These are phyloP conservation scores for Tolypocladium ovalisporum DNA, from an alignment of 2,329 filamentous ascomycete species.

Conservation along the genomic window DNA sequence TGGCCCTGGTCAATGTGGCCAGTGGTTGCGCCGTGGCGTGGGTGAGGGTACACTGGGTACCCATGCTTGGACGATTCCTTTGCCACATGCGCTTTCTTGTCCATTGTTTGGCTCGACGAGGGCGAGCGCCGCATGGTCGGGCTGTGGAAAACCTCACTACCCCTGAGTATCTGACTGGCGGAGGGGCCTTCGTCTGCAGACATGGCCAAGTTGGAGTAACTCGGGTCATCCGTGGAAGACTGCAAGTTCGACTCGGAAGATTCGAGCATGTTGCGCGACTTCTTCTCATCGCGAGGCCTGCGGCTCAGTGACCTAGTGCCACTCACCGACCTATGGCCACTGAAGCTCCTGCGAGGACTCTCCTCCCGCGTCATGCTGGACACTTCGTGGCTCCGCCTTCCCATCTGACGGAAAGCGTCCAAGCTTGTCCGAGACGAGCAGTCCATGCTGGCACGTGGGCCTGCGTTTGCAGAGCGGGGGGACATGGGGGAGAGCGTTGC, in stretches of 20 bases:
- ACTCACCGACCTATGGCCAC: slow-evolving; percentile 42
- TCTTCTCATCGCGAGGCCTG: slow-evolving; percentile 31
- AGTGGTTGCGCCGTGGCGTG: slow-evolving; percentile 25
- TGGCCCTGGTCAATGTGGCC: slow-evolving; percentile 21
- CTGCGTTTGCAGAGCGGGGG: slow-evolving; percentile 30
- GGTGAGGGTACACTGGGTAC: slow-evolving; percentile 2
- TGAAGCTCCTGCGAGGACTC: slow-evolving; percentile 50
- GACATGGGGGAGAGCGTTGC: slow-evolving; percentile 48
- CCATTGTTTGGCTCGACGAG: slow-evolving; percentile 23
- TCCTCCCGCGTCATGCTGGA: slow-evolving; percentile 29
- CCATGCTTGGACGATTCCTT: slow-evolving; percentile 2
- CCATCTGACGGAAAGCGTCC: slow-evolving; percentile 37
- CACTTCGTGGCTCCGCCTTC: slow-evolving; percentile 41
- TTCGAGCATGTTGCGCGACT: slow-evolving; percentile 41
- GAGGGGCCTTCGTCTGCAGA: slow-evolving; percentile 70
- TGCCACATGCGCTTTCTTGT: slow-evolving; percentile 9
- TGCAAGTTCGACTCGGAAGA: slow-evolving; percentile 68
- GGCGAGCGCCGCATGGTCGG: slow-evolving; percentile 53
- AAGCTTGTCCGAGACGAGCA: slow-evolving; percentile 37
- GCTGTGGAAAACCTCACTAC: slow-evolving; percentile 79
- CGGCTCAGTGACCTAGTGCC: slow-evolving; percentile 41
- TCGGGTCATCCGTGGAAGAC: slow-evolving; percentile 61
- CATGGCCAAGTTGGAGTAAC: slow-evolving; percentile 56
- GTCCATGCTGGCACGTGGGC: slow-evolving; percentile 46
- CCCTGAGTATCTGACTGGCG: slow-evolving; percentile 79